Base-by-base conservation (phyloP, 352 stramenopile genomes). In the Phytophthora citricola region DNA sequence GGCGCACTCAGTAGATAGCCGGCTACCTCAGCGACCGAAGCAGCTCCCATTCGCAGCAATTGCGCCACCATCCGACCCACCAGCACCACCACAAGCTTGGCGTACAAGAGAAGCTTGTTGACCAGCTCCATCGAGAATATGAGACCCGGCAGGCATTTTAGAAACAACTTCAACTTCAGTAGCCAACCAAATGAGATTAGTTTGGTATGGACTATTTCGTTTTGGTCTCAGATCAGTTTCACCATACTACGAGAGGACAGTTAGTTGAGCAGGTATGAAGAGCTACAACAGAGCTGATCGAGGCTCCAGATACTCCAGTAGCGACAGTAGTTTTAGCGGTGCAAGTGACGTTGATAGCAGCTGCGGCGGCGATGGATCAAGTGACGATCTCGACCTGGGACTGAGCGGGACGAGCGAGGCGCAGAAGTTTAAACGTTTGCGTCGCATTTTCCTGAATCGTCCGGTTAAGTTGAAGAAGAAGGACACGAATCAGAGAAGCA, bases 361-460 rank as follows among this genome's bases (percentile, higher is more conserved):
- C 22, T 44, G 29, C 9, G 56, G 45, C 10, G 66, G 51, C 40
- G 52, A 71, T 1, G 34, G 15, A 14, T 63, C 58, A 24, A 72
- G 54, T 20, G 70, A 72, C 11, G 47, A 40, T 47, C 31, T 66
- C 11, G 52, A 32, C 8, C 41, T 80, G 43, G 45, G 71, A 12
- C 52, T 75, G 27, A 41, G 64, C 14, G 59, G 79, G 41, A 83
- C 72, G 46, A 81, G 59, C 14, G 62, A 71, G 4, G 55, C 66
- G 20, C 71, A 64, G 17, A 89, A 88, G 31, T 75, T 92, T 41
- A 63, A 78, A 31, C 75, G 83, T 5, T 64, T 92, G 38, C 75
- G 83, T 10, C 83, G 83, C 47, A 92, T 92, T 53, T 92, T 90
- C 58, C 66, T 92, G 29, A 92, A 78, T 43, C 76, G 75, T n/a